These are phyloP conservation scores for Senna siamea DNA, from an alignment of 306 rosid genomes.

Conservation along the genomic window DNA sequence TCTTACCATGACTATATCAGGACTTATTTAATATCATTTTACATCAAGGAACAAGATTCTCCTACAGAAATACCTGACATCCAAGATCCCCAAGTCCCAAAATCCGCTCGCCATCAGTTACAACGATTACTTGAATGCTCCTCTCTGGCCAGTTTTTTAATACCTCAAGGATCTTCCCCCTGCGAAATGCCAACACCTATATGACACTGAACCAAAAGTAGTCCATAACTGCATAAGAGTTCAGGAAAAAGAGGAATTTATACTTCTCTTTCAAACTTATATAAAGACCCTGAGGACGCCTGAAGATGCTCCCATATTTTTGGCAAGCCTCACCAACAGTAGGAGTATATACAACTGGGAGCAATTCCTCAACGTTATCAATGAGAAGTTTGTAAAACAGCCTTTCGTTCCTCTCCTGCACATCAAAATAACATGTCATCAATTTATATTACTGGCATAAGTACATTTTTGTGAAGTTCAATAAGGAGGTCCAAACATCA, in stretches of 20 bases:
- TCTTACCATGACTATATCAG: conserved; percentile 17
- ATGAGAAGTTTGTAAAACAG: conserved; percentile 73
- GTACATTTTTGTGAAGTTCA: background rate
- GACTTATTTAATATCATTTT: background rate
- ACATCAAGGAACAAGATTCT: conserved; percentile 22
- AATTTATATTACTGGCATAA: background rate
- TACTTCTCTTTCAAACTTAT: conserved; percentile 96
- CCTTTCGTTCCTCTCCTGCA: conserved; percentile 87
- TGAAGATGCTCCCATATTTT: conserved; percentile 90
- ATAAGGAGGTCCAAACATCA: conserved; percentile 4
- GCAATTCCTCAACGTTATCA: conserved; percentile 75
- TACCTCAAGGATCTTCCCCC: conserved; percentile 93
- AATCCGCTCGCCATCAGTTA: conserved; percentile 95
- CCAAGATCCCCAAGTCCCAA: conserved; percentile 99
- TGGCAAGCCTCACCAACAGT: conserved; percentile 87
- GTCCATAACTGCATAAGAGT: conserved; percentile 16
- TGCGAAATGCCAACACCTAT: conserved; percentile 38
- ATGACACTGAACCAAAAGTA: conserved; percentile 20
- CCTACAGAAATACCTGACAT: conserved; percentile 71
- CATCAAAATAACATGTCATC: conserved; percentile 38
- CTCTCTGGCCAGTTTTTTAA: conserved; percentile 96
- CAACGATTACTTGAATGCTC: conserved; percentile 73
- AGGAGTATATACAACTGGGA: conserved; percentile 76
- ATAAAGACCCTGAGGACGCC: conserved; percentile 98
- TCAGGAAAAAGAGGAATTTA: conserved; percentile 16